Conservation (phyloP, 2,329 filamentous ascomycete genomes). For the Chrysoporthe cubensis region DNA sequence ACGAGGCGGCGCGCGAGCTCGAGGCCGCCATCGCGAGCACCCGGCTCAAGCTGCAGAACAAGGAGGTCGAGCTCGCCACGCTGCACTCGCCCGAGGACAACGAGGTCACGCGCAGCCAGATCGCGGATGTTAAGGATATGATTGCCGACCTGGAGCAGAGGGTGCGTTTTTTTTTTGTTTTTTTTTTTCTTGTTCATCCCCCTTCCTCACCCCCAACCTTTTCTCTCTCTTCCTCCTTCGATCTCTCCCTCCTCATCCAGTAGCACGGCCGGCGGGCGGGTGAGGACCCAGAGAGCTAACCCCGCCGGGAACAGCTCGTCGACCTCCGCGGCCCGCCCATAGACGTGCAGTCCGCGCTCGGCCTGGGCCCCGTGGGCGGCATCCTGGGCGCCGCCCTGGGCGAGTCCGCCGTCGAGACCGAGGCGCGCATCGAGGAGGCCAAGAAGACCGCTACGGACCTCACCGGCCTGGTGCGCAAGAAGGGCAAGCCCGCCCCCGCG, state of each 20-base stretch:
- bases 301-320: conserved; percentile 52
- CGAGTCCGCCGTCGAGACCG: conserved; percentile 62
- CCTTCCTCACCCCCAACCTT: neutral
- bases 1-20: conserved; percentile 72
- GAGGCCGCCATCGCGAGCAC: conserved; percentile 76
- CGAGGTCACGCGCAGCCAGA: conserved; percentile 63
- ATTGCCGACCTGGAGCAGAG: conserved; percentile 78
- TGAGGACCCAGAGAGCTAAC: conserved; percentile 6
- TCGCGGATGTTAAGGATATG: conserved; percentile 77
- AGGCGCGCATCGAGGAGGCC: conserved; percentile 71
- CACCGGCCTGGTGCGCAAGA: conserved; percentile 74
- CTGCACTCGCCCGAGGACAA: conserved; percentile 69
- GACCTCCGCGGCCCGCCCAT: conserved; percentile 70
- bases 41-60: conserved; percentile 69
- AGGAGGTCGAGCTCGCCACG: conserved; percentile 68
- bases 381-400: conserved; percentile 68
- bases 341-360: conserved; percentile 60
- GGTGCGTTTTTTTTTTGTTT: no score
- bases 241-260: neutral
- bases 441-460: conserved; percentile 76
- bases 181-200: no score
- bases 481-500: conserved; percentile 43
- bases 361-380: conserved; percentile 56
- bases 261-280: no score
- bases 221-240: neutral